Evolutionary conservation across 768 basidiomycete genomes (phyloP).

Genomic region (Calocybe cyanea): DNA sequence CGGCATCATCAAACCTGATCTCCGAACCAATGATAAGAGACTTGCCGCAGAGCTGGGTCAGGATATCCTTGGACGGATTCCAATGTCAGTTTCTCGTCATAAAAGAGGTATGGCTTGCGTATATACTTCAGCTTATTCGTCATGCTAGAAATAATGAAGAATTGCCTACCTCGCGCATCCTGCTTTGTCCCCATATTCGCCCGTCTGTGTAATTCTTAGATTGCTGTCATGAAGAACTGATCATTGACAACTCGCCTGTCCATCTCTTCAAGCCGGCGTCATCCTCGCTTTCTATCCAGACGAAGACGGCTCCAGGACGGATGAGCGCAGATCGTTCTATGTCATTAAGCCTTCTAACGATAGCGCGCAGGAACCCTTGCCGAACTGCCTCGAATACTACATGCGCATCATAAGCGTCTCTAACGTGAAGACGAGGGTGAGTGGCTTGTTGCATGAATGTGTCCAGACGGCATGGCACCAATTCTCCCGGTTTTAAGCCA

Average conservation of each 20-base stretch:
- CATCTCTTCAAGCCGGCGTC: conserved; percentile 63
- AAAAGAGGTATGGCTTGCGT: conserved; percentile 61
- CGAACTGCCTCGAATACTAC: conserved; percentile 64
- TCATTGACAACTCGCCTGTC: conserved; percentile 39
- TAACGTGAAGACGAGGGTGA: conserved; percentile 60
- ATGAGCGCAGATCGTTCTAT: conserved; percentile 53
- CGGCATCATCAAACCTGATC: conserved; percentile 1
- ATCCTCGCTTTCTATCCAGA: conserved; percentile 69
- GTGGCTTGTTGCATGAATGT: conserved; percentile 55
- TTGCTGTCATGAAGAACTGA: background rate
- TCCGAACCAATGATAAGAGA: conserved; percentile 2
- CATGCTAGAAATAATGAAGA: conserved; percentile 3
- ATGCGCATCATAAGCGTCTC: conserved; percentile 64
- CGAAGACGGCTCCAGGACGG: conserved; percentile 59
- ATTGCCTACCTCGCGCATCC: conserved; percentile 52
- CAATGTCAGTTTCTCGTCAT: conserved; percentile 55
- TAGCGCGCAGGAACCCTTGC: conserved; percentile 46
- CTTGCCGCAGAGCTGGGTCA: conserved; percentile 36
- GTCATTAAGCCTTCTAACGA: conserved; percentile 58
- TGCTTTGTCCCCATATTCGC: conserved; percentile 63
- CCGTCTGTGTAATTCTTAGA: conserved; percentile 40
- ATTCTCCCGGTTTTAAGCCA: conserved; percentile 22
- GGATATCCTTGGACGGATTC: conserved; percentile 36
- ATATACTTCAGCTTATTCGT: background rate
- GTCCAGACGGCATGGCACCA: conserved; percentile 7